Evolutionary conservation across 1,284 basidiomycete species (phyloP).

Genomic region (Testicularia cyperi): DNA sequence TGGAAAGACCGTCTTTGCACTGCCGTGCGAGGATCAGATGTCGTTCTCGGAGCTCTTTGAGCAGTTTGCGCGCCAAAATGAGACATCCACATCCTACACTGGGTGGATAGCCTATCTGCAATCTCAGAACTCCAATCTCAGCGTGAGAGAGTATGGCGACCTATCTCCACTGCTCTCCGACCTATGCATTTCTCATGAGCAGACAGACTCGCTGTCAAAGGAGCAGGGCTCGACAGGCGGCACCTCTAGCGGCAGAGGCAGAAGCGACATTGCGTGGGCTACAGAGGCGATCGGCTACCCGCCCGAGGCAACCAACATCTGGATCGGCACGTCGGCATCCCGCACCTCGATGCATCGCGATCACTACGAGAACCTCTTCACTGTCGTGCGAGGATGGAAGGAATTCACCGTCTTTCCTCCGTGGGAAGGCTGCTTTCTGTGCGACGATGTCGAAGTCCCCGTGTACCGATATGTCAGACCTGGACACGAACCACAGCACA

Average conservation of each 20-base stretch:
- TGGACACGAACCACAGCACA: not conserved
- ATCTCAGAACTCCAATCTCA: slow-evolving; percentile 51
- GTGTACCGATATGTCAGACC: slow-evolving; percentile 10
- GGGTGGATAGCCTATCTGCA: slow-evolving; percentile 43
- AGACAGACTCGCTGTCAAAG: not conserved
- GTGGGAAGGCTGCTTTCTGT: slow-evolving; percentile 38
- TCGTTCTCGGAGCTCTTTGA: slow-evolving; percentile 23
- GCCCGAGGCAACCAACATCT: slow-evolving; percentile 53
- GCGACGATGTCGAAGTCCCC: slow-evolving; percentile 33
- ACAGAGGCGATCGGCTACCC: slow-evolving; percentile 35
- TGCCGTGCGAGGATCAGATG: slow-evolving; percentile 39
- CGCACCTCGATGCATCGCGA: slow-evolving; percentile 42
- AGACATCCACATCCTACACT: not conserved
- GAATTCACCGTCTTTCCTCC: slow-evolving; percentile 53
- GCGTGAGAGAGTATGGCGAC: slow-evolving; percentile 33
- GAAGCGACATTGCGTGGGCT: slow-evolving; percentile 37
- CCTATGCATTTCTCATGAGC: slow-evolving; percentile 2
- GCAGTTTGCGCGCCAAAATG: slow-evolving; percentile 11
- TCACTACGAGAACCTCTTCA: slow-evolving; percentile 56
- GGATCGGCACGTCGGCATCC: slow-evolving; percentile 44
- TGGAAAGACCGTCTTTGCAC: slow-evolving; percentile 35
- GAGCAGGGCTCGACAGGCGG: not conserved
- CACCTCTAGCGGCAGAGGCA: not conserved
- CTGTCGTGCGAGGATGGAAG: slow-evolving; percentile 44
- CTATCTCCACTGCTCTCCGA: slow-evolving; percentile 42